Conservation (phyloP, 768 basidiomycete species). For the Mycena galopus region DNA sequence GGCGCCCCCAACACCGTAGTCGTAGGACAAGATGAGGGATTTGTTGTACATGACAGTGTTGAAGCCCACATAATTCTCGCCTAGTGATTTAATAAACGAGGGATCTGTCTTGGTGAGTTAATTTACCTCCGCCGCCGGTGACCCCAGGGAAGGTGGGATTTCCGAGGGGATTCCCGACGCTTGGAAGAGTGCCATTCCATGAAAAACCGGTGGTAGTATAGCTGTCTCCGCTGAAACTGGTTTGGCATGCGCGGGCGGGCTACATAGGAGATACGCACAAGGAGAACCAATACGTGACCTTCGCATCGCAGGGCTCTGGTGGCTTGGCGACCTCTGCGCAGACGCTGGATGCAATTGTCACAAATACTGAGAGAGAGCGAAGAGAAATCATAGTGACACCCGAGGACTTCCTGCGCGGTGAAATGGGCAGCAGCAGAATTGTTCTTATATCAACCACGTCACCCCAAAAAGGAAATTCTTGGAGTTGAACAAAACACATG, state of each 20-base stretch:
- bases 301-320: not conserved
- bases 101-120: constrained; percentile 53
- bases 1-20: constrained; percentile 76
- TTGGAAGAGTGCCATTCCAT: constrained; percentile 42
- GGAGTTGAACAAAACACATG: not conserved
- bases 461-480: too few relatives aligned
- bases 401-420: not conserved
- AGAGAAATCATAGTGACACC: not conserved
- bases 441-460: not conserved
- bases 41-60: constrained; percentile 65
- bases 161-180: constrained; percentile 51
- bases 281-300: constrained; percentile 31
- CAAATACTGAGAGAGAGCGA: not conserved
- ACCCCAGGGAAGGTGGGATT: constrained; percentile 55
- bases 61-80: constrained; percentile 72
- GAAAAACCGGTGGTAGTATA: constrained; percentile 53
- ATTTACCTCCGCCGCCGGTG: constrained; percentile 41
- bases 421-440: not conserved
- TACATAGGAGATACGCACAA: constrained; percentile 14
- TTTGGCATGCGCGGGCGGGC: not conserved
- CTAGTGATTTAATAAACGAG: constrained; percentile 58
- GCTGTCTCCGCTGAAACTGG: constrained; percentile 48
- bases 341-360: not conserved
- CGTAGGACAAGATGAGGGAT: constrained; percentile 68
- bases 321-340: not conserved